These are phyloP conservation scores for Hawksworthiomyces lignivorus DNA, from an alignment of 2,329 filamentous ascomycete species.

Conservation along the genomic window DNA sequence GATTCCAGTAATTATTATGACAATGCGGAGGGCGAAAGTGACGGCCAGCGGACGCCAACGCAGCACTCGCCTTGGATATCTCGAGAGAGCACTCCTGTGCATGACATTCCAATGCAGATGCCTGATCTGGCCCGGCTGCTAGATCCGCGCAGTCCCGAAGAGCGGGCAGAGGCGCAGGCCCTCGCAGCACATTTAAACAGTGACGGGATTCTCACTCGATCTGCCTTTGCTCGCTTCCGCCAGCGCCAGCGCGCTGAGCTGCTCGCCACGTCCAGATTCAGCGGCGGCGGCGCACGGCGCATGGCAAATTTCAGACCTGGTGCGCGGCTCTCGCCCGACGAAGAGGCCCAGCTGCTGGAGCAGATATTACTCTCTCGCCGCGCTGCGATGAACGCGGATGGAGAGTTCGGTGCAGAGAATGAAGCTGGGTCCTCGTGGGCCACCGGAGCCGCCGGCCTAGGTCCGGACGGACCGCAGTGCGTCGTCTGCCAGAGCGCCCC, in stretches of 20 bases:
- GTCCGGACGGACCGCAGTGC: slow-evolving; percentile 67
- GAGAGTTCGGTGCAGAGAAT: slow-evolving; percentile 1
- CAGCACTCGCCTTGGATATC: slow-evolving; percentile 18
- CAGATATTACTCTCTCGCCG: slow-evolving; percentile 51
- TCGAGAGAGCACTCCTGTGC: slow-evolving; percentile 48
- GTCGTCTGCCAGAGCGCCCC: slow-evolving; percentile 88
- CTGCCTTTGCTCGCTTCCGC: slow-evolving; percentile 61
- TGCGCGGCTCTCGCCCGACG: slow-evolving; percentile 44
- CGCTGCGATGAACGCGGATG: slow-evolving; percentile 11
- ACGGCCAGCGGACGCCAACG: slow-evolving; percentile 58
- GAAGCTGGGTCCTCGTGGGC: slow-evolving; percentile 45
- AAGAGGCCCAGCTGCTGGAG: slow-evolving; percentile 54
- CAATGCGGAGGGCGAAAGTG: slow-evolving; percentile 26
- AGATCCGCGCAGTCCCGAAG: slow-evolving; percentile 68
- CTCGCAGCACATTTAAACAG: slow-evolving; percentile 72
- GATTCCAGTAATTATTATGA: slow-evolving; percentile 40
- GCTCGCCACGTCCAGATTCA: slow-evolving; percentile 31
- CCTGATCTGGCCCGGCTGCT: slow-evolving; percentile 70
- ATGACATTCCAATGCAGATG: slow-evolving; percentile 57
- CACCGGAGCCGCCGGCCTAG: slow-evolving; percentile 64
- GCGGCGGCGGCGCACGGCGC: slow-evolving; percentile 18
- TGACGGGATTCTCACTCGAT: slow-evolving; percentile 70
- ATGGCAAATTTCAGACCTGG: slow-evolving; percentile 21
- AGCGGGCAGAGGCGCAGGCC: slow-evolving; percentile 71
- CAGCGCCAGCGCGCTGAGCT: slow-evolving; percentile 64